phyloP scores from a whole-genome alignment of 129 eudicot species.

The Tagetes erecta region DNA sequence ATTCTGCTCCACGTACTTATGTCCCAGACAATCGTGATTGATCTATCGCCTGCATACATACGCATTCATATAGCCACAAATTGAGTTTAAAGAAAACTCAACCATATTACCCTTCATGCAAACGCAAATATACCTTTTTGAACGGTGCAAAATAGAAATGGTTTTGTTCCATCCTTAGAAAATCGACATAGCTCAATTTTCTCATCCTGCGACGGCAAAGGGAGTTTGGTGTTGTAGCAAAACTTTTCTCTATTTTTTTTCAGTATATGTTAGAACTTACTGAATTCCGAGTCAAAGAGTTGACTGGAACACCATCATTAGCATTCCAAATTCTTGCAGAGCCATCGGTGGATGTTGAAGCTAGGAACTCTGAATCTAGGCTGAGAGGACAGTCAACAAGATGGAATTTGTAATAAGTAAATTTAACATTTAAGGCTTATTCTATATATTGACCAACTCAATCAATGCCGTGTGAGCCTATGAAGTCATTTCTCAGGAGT shows the following conservation, averaged over 20 bases:
- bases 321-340: constrained; percentile 91
- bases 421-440: no score
- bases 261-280: constrained; percentile 39
- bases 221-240: background rate
- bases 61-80: constrained; percentile 7
- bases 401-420: no score
- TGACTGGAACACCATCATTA: constrained; percentile 71
- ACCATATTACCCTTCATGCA: background rate
- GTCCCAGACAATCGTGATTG: constrained; percentile 85
- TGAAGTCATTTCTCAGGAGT: no score
- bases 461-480: no score
- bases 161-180: constrained; percentile 89
- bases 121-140: constrained; percentile 55
- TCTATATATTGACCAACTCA: no score
- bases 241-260: background rate
- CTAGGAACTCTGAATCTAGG: constrained; percentile 90
- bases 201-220: constrained; percentile 58
- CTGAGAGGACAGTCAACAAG: constrained; percentile 34
- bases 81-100: background rate
- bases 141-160: constrained; percentile 72
- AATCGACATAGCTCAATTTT: constrained; percentile 80
- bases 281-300: constrained; percentile 65
- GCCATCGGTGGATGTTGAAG: constrained; percentile 91
- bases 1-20: constrained; percentile 86
- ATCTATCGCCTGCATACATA: constrained; percentile 44